Evolutionary conservation across 768 basidiomycete species (phyloP).

Genomic region (Tylopilus sp.): DNA sequence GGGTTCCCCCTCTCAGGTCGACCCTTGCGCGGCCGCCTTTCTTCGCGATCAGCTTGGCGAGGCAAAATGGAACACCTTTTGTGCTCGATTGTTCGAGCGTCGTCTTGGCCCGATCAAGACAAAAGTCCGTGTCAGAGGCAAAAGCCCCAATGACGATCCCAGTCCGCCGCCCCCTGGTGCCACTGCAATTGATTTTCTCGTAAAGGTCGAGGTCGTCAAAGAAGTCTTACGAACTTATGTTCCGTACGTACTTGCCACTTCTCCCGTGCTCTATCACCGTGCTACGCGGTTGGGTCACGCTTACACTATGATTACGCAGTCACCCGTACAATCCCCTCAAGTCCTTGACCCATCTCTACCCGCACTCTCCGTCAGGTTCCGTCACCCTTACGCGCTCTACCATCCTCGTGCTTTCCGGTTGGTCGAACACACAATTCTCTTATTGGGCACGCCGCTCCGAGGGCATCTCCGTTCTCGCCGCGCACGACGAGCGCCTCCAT

Average conservation of each 20-base stretch:
- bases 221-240: constrained; percentile 46
- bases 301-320: constrained; percentile 32
- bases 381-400: constrained; percentile 47
- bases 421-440: constrained; percentile 53
- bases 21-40: constrained; percentile 44
- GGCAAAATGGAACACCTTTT: constrained; percentile 44
- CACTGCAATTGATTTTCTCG: constrained; percentile 47
- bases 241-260: constrained; percentile 36
- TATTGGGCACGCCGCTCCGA: constrained; percentile 53
- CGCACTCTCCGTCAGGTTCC: constrained; percentile 37
- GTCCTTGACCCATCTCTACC: constrained; percentile 40
- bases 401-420: constrained; percentile 46
- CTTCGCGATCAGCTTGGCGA: constrained; percentile 43
- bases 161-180: constrained; percentile 33
- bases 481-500: constrained; percentile 38
- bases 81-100: constrained; percentile 45
- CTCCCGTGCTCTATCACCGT: constrained; percentile 5
- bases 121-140: constrained; percentile 32
- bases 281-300: constrained; percentile 12
- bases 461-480: constrained; percentile 44
- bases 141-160: constrained; percentile 28
- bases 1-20: constrained; percentile 29
- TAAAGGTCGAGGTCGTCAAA: constrained; percentile 52
- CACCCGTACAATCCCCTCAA: constrained; percentile 53
- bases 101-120: constrained; percentile 40